Evolutionary conservation across 257 asterid species (phyloP), one percentile per base, ranked within the genome.

Genomic region (Ophiorrhiza pumila): DNA sequence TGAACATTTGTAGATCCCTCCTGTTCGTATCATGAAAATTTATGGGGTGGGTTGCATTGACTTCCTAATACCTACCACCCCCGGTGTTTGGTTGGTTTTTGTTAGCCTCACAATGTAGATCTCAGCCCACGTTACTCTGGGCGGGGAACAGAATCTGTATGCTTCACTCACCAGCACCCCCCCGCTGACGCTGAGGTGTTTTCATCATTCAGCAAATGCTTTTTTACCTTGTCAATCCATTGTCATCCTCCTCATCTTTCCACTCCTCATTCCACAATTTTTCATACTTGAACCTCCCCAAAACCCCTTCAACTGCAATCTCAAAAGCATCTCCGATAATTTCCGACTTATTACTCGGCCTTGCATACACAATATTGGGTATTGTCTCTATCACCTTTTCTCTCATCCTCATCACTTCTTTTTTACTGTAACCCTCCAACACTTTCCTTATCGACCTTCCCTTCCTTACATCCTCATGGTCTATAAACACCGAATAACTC

Each of bases 401-500:
- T 63, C 96, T 86, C 89, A 84, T 94, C 85, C 9, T 84, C 82
- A 32, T 70, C 25, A 94, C 82, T 79, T 85, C 85, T 69, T 87
- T 93, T 39, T 78, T 79, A 69, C 87, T 74, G 27, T 65, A 87
- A 12, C 85, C 76, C 83, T 71, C 76, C 87, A 94, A 67, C 35
- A 87, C 84, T 13, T 85, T 77, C 84, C 85, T 88, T 0, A 94
- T 80, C 2, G 93, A 76, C 17, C 75, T 80, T 75, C 96, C 95
- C 5, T 84, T 90, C 71, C 72, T 80, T 82, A 91, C 96, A 4
- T 53, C 87, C 58, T 87, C 89, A 4, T 81, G 85, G 66, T 89
- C 91, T 59, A 94, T 90, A 20, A 83, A 88, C 32, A 94, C 93
- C 29, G 97, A 94, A 83, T 85, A 94, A 73, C 97, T 91, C 77